Base-by-base conservation (phyloP, 306 rosid species). In the Cucurbita moschata region DNA sequence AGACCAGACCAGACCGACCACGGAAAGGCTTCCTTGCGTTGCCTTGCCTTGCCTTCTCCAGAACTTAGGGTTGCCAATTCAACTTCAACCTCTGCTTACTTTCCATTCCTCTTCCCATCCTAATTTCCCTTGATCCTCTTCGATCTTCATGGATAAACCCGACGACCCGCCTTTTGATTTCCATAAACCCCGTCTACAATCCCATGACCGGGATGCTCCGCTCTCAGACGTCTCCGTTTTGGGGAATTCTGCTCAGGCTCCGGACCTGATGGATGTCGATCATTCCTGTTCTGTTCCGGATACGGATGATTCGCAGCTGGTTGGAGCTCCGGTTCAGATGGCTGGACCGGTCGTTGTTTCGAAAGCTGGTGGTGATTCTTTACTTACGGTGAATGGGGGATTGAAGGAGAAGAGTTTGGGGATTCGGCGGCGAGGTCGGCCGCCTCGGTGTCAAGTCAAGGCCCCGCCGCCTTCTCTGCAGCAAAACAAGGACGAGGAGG, bases 341-440 rank as follows among this genome's bases (percentile, higher is more conserved):
- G 65, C 63, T 49, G 39, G 40, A 21, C 38, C 73, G 0, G 21
- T 35, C 12, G 52, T 42, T 83, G 81, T 54, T 21, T 71, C 56
- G n/a, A 71, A 56, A 26, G 76, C 51, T 6, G 76, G 30, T 13
- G 73, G 10, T 47, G 26, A 40, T 65, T 43, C 65, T 43, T 61
- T 40, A 73, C 74, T 54, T 70, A 52, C 14, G 26, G 13, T n/a
- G 61, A 37, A 51, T 57, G 52, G 19, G 10, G 35, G 57, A 26
- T 70, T 70, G 52, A 85, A 77, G 59, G 84, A 75, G 4, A 51
- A 78, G 44, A 77, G 38, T 60, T 73, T 51, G 30, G 87, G 76
- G 79, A 84, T 83, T 69, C 82, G 85, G 46, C 86, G 82, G 83
- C 92, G 99, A 0, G 96, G 96, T 3, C 93, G 99, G 21, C 97